Base-by-base conservation (phyloP, 2,329 filamentous ascomycete genomes). In the Aspergillus alliaceus region DNA sequence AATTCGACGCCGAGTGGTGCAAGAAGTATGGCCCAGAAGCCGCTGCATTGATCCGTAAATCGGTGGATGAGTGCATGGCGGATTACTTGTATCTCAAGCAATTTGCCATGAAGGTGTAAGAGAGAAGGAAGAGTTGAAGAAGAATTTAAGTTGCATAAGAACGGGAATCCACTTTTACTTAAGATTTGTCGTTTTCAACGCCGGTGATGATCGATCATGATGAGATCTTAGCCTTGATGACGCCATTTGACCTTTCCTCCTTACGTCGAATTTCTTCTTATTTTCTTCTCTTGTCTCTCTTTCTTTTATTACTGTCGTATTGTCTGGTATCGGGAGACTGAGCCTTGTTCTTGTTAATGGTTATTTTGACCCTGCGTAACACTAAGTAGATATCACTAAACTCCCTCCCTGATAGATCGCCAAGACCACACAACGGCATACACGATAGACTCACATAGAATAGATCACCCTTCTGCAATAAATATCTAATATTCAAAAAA, bases 51-150 rank as follows among this genome's bases (percentile, higher is more conserved):
- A 87, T 88, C 64, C 77, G 80, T 39, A 76, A 84, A 66, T 83
- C 83, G 0, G 85, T 87, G 49, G 80, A 84, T 53, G 79, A 76
- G 53, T 86, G 84, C 67, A 80, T 87, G 68, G 78, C 75, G 56
- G 80, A 86, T 67, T 88, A 87, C 67, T 79, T 86, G 66, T 86
- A 87, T 66, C 66, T 88, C 75, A 87, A 87, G 81, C 82, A 85
- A 67, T 88, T 86, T 70, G 83, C 83, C 60, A 79, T 87, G 71
- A 84, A 82, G 71, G 74, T 77, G 25, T 77, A 69, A 50, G 27
- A n/a, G 18, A 14, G 55, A n/a, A 40, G 44, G 31, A 34, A 29
- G 37, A 29, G 29, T 53, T 12, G 31, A 49, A 22, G 51, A 54
- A n/a, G 6, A 42, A 47, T 48, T 46, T 52, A 31, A 14, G 25